phyloP scores from a whole-genome alignment of 2,329 filamentous ascomycete genomes.

The Lojkania enalia region DNA sequence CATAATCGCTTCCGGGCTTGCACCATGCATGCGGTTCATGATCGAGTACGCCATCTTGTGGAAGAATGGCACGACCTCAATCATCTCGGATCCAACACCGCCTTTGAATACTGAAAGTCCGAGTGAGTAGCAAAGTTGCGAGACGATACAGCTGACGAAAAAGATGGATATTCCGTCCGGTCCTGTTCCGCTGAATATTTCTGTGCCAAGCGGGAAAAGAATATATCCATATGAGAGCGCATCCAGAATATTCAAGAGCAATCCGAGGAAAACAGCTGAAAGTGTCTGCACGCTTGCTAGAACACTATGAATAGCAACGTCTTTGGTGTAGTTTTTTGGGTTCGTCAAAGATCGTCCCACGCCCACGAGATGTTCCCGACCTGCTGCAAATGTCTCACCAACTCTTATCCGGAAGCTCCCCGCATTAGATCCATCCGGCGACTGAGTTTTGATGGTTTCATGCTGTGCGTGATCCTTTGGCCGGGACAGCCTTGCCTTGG shows the following conservation, averaged over 20 bases:
- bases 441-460: slow-evolving; percentile 10
- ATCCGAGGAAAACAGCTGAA: slow-evolving; percentile 84
- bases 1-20: slow-evolving; percentile 82
- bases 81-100: slow-evolving; percentile 94
- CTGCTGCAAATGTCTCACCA: slow-evolving; percentile 20
- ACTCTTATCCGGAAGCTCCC: slow-evolving; percentile 21
- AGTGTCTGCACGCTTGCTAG: slow-evolving; percentile 71
- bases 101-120: slow-evolving; percentile 87
- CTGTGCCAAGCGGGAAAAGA: slow-evolving; percentile 85
- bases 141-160: slow-evolving; percentile 95
- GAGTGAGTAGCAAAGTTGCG: slow-evolving; percentile 85
- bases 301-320: slow-evolving; percentile 64
- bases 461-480: slow-evolving; percentile 21
- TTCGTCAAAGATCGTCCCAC: slow-evolving; percentile 50
- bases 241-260: slow-evolving; percentile 91
- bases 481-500: slow-evolving; percentile 34
- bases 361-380: slow-evolving; percentile 25
- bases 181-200: slow-evolving; percentile 82
- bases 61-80: slow-evolving; percentile 98
- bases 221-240: slow-evolving; percentile 90
- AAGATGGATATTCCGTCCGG: slow-evolving; percentile 97
- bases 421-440: slow-evolving; percentile 29
- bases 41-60: slow-evolving; percentile 97
- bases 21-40: slow-evolving; percentile 73
- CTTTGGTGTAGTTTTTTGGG: slow-evolving; percentile 73